Evolutionary conservation across 2,329 filamentous ascomycete genomes (phyloP).

Genomic region (Clarireedia homoeocarpa): DNA sequence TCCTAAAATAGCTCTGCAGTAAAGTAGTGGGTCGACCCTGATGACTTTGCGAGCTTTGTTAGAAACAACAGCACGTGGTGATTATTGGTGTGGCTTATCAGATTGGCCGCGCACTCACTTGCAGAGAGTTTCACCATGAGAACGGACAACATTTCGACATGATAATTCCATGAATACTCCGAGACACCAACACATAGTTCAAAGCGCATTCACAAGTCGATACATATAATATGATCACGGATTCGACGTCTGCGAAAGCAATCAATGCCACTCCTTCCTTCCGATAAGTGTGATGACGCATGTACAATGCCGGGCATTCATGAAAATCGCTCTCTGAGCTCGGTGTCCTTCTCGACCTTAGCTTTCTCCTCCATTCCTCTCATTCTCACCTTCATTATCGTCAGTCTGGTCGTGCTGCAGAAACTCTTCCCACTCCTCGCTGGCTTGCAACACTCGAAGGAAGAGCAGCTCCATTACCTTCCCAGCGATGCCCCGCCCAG

Average conservation of each 20-base stretch:
- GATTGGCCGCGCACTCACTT: slow-evolving; percentile 1
- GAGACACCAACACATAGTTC: not conserved
- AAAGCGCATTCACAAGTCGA: not conserved
- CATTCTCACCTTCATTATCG: slow-evolving; percentile 57
- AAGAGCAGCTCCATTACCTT: slow-evolving; percentile 54
- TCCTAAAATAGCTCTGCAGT: not conserved
- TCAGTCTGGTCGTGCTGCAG: slow-evolving; percentile 54
- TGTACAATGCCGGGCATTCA: slow-evolving; percentile 16
- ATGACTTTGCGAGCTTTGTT: not conserved
- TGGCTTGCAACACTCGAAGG: slow-evolving; percentile 38
- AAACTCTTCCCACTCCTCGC: slow-evolving; percentile 69
- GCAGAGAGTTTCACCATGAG: slow-evolving; percentile 3
- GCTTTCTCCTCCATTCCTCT: slow-evolving; percentile 61
- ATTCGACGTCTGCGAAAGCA: slow-evolving; percentile 11
- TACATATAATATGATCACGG: slow-evolving; percentile 15
- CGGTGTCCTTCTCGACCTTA: slow-evolving; percentile 35
- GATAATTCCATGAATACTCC: not conserved
- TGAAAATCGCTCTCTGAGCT: slow-evolving; percentile 15
- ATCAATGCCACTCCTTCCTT: slow-evolving; percentile 23
- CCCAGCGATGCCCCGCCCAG: slow-evolving; percentile 53
- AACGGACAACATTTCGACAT: not conserved
- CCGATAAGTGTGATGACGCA: slow-evolving; percentile 26
- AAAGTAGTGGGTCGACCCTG: not conserved
- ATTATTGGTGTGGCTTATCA: slow-evolving; percentile 4
- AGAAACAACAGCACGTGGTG: slow-evolving; percentile 1